Conservation (phyloP, 2,329 filamentous ascomycete species). For the Basipetospora sp. region DNA sequence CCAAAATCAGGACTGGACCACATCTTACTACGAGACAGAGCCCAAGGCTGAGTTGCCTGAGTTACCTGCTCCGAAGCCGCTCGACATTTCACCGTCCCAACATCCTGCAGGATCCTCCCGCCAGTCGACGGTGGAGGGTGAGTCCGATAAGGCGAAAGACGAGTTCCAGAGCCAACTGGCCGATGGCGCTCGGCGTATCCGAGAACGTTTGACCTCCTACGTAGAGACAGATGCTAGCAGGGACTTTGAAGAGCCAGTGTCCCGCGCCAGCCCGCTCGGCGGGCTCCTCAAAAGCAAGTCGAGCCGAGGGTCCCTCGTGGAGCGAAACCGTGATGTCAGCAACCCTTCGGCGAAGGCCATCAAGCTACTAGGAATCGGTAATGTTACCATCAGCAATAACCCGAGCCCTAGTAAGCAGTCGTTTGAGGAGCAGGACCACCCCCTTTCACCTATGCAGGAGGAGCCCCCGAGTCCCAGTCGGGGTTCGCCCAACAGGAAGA, state of each 20-base stretch:
- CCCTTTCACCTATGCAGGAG: constrained; percentile 14
- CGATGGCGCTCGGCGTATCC: constrained; percentile 53
- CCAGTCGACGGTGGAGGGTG: neutral
- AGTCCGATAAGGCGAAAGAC: constrained; percentile 33
- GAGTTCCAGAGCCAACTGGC: constrained; percentile 63
- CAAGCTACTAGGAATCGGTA: constrained; percentile 46
- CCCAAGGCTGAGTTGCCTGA: neutral
- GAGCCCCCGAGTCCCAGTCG: constrained; percentile 9
- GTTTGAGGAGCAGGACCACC: constrained; percentile 20
- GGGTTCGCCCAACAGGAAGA: constrained; percentile 7
- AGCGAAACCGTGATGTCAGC: constrained; percentile 30
- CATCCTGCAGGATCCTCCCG: neutral
- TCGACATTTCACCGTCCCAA: neutral
- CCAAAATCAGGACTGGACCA: constrained; percentile 14
- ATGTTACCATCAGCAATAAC: constrained; percentile 24
- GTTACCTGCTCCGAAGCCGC: no score
- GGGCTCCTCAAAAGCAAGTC: constrained; percentile 48
- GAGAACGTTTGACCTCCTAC: constrained; percentile 57
- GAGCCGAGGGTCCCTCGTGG: constrained; percentile 50
- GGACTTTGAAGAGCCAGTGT: constrained; percentile 10
- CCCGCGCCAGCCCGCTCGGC: constrained; percentile 43
- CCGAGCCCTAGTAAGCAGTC: constrained; percentile 19
- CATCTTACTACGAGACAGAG: constrained; percentile 2
- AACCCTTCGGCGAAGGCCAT: constrained; percentile 36
- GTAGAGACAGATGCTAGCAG: constrained; percentile 41